Conservation (phyloP, 1,284 basidiomycete genomes). For the Ustilago trichophora region DNA sequence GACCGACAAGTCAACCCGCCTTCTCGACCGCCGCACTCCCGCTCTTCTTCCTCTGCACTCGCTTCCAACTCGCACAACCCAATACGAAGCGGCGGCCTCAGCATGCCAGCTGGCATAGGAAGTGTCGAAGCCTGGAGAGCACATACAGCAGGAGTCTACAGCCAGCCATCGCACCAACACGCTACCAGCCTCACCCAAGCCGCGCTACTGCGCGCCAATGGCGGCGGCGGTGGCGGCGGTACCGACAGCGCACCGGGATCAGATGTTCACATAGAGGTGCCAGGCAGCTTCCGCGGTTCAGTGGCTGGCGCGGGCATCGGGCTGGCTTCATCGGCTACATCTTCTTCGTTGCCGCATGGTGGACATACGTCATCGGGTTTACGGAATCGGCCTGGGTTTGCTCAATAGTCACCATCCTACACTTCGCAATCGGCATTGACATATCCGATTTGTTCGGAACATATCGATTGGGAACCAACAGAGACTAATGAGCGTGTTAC, state of each 20-base stretch:
- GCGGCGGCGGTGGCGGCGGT: slow-evolving; percentile 2
- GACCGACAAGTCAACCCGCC: background rate
- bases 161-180: slow-evolving; percentile 18
- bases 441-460: too few relatives aligned
- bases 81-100: background rate
- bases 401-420: slow-evolving; percentile 6
- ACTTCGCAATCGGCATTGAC: too few relatives aligned
- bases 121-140: slow-evolving; percentile 48
- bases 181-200: slow-evolving; percentile 21
- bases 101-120: slow-evolving; percentile 18
- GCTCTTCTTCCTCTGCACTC: slow-evolving; percentile 14
- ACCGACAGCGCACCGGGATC: slow-evolving; percentile 24
- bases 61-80: slow-evolving; percentile 1
- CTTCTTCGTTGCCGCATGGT: slow-evolving; percentile 7
- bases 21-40: slow-evolving; percentile 6
- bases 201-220: slow-evolving; percentile 26
- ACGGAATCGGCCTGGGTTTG: slow-evolving; percentile 26
- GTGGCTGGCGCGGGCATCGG: slow-evolving; percentile 32
- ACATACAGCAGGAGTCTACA: slow-evolving; percentile 33
- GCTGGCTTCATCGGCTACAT: slow-evolving; percentile 10
- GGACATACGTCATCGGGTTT: slow-evolving; percentile 8
- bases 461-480: too few relatives aligned
- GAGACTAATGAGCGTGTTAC: too few relatives aligned
- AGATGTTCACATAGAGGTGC: slow-evolving; percentile 31
- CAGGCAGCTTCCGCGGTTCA: slow-evolving; percentile 30